Evolutionary conservation across 23 red algal species (phyloP).

Genomic region (Gracilaria vermiculophylla): DNA sequence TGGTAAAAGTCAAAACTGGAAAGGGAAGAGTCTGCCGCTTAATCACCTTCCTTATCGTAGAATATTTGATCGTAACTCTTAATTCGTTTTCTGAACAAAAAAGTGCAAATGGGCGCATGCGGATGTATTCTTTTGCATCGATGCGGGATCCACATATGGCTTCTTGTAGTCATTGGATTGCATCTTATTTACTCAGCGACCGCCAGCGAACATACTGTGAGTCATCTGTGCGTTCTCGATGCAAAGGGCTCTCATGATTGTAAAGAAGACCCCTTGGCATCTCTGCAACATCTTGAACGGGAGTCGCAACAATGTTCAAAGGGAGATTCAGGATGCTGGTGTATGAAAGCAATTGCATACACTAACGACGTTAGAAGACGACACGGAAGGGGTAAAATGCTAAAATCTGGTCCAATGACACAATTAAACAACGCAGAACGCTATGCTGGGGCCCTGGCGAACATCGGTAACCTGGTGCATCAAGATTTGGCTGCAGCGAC

Average conservation of each 20-base stretch:
- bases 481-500: conserved; percentile 21
- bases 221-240: background rate
- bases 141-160: background rate
- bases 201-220: background rate
- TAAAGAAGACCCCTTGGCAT: background rate
- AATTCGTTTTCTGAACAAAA: background rate
- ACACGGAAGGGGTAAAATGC: background rate
- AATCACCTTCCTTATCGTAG: too few species aligned
- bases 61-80: too few species aligned
- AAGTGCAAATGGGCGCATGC: background rate
- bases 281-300: background rate
- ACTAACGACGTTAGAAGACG: conserved; percentile 32
- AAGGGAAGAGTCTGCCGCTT: too few species aligned
- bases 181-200: background rate
- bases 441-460: background rate
- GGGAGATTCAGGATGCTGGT: conserved; percentile 27
- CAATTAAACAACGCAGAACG: conserved; percentile 41
- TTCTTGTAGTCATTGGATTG: background rate
- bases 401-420: conserved; percentile 10
- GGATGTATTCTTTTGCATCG: background rate
- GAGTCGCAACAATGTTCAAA: background rate
- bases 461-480: conserved; percentile 6
- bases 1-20: too few species aligned
- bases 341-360: conserved; percentile 30
- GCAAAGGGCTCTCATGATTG: background rate